Base-by-base conservation (phyloP, 306 rosid genomes). In the Corylus avellana region DNA sequence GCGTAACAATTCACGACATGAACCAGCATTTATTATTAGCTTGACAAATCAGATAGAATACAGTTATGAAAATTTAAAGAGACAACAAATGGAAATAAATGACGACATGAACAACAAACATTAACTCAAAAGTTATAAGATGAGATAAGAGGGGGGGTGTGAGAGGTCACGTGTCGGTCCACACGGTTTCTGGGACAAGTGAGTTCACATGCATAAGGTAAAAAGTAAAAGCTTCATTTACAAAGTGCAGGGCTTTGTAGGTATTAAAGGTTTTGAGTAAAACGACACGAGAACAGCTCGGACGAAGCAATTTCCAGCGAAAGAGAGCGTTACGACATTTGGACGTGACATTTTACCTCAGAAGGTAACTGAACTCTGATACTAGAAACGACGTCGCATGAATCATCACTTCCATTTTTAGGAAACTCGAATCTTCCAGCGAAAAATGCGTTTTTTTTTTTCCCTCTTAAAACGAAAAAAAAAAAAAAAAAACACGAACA, bases 251-350 rank as follows among this genome's bases (percentile, higher is more conserved):
- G 17, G 29, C 59, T 42, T 69, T 70, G 74, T 22, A 20, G 75
- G 70, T 48, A 46, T 20, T 47, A 25, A 47, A 48, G 39, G 83
- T 78, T 62, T 22, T 5, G 46, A 66, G 54, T 56, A 83, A 83
- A 84, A 62, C 54, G 88, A 86, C 89, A 83, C 1, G 49, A 53
- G n/a, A 67, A 82, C 80, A 85, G 85, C 84, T 77, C 75, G 47
- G 76, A 1, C 50, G 47, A 47, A 39, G 4, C 3, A 12, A n/a
- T 35, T 37, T 44, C 22, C 16, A 18, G 1, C 13, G 53, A 53
- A 17, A 20, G 22, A 6, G 53, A 54, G 59, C 25, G 74, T 70
- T 16, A 70, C 44, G 73, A 80, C 54, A 12, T 35, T 66, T 29
- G 1, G 63, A 51, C 2, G 42, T 27, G 46, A 63, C 70, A 32